Conservation (phyloP, 2,329 filamentous ascomycete genomes). For the Cryphonectria radicalis region DNA sequence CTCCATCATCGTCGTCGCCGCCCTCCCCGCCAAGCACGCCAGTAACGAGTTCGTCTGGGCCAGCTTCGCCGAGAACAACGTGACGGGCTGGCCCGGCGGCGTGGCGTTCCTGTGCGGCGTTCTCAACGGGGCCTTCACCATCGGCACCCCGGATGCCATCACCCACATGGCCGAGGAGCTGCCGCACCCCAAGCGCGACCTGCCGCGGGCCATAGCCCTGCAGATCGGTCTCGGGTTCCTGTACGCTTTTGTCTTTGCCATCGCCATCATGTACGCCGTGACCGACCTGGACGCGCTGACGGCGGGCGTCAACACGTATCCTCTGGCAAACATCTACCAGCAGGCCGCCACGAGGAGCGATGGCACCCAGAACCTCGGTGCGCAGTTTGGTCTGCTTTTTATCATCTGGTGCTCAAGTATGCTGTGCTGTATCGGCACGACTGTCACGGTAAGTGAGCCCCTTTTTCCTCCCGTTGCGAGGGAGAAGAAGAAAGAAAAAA, state of each 20-base stretch:
- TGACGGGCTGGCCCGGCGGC: constrained; percentile 58
- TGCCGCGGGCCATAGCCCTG: constrained; percentile 56
- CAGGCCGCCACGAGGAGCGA: constrained; percentile 54
- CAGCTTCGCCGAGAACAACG: constrained; percentile 50
- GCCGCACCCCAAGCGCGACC: constrained; percentile 49
- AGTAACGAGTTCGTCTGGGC: constrained; percentile 58
- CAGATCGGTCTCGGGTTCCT: constrained; percentile 51
- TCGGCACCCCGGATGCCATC: constrained; percentile 68
- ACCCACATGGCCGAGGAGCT: constrained; percentile 67
- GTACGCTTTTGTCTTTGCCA: constrained; percentile 56
- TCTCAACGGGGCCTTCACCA: constrained; percentile 68
- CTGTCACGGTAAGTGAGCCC: constrained; percentile 47
- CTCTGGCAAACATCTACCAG: constrained; percentile 66
- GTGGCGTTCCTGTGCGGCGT: constrained; percentile 70
- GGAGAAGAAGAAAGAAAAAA: background rate
- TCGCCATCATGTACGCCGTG: constrained; percentile 58
- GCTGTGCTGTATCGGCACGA: constrained; percentile 54
- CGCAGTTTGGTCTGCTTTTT: constrained; percentile 60
- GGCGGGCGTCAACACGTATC: constrained; percentile 56
- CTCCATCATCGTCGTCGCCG: constrained; percentile 55
- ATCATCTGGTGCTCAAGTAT: constrained; percentile 57
- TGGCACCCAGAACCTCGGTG: constrained; percentile 52
- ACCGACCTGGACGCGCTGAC: constrained; percentile 59
- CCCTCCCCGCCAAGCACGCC: constrained; percentile 59
- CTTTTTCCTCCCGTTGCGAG: too few relatives aligned